Conservation (phyloP, 2,329 filamentous ascomycete genomes). For the Pseudogymnoascus sp. region DNA sequence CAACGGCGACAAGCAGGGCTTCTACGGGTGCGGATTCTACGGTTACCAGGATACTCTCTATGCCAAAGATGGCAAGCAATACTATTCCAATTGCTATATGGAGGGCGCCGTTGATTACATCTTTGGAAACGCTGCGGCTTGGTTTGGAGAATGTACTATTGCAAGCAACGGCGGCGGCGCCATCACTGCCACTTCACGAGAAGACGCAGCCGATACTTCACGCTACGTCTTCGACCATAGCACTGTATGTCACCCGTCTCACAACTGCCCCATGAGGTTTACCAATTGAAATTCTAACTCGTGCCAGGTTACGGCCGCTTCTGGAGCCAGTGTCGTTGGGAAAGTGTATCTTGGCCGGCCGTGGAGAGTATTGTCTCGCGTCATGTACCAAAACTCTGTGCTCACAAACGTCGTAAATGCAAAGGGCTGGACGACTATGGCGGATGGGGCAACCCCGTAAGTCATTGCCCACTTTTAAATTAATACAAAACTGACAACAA, state of each 20-base stretch:
- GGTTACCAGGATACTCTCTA: conserved; percentile 50
- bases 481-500: background rate
- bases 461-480: background rate
- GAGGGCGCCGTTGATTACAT: conserved; percentile 51
- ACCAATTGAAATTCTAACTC: background rate
- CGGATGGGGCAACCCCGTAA: conserved; percentile 17
- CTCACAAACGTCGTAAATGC: conserved; percentile 42
- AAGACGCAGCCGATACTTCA: conserved; percentile 29
- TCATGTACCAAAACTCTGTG: conserved; percentile 41
- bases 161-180: conserved; percentile 31
- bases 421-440: conserved; percentile 37
- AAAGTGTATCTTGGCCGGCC: conserved; percentile 45
- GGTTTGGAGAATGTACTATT: conserved; percentile 39
- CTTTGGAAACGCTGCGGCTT: conserved; percentile 46
- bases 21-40: conserved; percentile 46
- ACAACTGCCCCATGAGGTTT: conserved; percentile 31
- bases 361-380: conserved; percentile 41
- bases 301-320: conserved; percentile 7
- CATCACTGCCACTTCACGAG: conserved; percentile 38
- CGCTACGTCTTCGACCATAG: conserved; percentile 49
- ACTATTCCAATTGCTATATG: conserved; percentile 49
- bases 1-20: conserved; percentile 40
- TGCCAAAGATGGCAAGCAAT: conserved; percentile 41
- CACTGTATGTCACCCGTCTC: conserved; percentile 33
- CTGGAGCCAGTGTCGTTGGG: conserved; percentile 23